Evolutionary conservation across 371 early-diverging fungal species (phyloP).

Genomic region (Thermomucor indicae-seudaticae): DNA sequence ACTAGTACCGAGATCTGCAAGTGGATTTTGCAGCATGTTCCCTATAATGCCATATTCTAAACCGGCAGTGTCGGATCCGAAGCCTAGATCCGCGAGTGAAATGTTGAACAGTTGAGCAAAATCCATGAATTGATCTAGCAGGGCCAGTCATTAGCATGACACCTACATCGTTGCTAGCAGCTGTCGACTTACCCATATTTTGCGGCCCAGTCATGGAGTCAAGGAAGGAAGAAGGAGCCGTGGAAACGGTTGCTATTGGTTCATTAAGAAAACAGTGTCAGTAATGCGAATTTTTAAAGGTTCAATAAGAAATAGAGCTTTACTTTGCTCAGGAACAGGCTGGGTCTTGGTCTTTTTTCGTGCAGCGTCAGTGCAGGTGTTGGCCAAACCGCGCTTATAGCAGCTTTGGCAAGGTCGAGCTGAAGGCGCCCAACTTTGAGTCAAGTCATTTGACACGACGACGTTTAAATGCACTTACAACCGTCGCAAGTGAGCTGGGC

Average conservation of each 20-base stretch:
- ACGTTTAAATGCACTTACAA: conserved; percentile 26
- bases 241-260: neutral
- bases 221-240: neutral
- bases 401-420: conserved; percentile 86
- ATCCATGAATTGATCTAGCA: conserved; percentile 2
- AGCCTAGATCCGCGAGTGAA: conserved; percentile 37
- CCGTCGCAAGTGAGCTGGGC: conserved; percentile 67
- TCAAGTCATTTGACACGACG: neutral
- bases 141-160: neutral
- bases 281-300: neutral
- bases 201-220: neutral
- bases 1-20: neutral
- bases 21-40: conserved; percentile 32
- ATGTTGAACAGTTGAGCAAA: conserved; percentile 22
- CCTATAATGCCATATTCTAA: conserved; percentile 43
- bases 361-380: conserved; percentile 72
- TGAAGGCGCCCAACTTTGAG: conserved; percentile 9
- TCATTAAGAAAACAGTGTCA: neutral
- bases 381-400: conserved; percentile 69
- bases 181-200: neutral
- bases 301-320: neutral
- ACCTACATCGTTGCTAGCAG: neutral
- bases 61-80: conserved; percentile 44
- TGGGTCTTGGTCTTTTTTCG: conserved; percentile 78
- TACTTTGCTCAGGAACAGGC: conserved; percentile 37